Evolutionary conservation across 345 rosid genomes (phyloP), one percentile per base, ranked within the genome.

Genomic region (Lumnitzera racemosa): DNA sequence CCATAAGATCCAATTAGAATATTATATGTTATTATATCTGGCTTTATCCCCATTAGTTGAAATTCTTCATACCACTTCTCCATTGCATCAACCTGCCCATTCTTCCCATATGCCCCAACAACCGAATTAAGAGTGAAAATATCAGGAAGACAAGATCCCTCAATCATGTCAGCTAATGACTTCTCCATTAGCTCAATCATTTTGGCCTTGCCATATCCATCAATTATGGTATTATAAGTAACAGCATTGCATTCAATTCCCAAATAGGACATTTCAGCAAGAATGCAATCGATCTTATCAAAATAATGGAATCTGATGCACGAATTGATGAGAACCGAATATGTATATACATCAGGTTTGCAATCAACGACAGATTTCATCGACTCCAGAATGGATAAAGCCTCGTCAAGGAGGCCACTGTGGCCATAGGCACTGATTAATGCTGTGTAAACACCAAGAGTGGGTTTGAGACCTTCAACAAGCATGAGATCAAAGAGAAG

Each of bases 381-480:
- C 53, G 83, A 81, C 46, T 79, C 90, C 24, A 91, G 67, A 13
- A 66, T 63, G 5, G 80, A 71, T 46, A 83, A 83, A 13, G 90
- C 95, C 65, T 79, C 56, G 15, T 77, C 83, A 4, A 86, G 58
- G 53, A 65, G 85, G 15, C 65, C 84, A 61, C 80, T 78, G 62
- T 81, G 75, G 27, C 91, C 87, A 23, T 83, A 88, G 58, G 87
- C 95, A 65, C 82, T 73, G 11, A 81, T 78, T 36, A 86, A 86
- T 67, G 95, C 83, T 6, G 96, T 83, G 61, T 84, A 88, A 46
- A 85, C 98, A 77, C 83, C 95, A 55, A 88, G 55, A 58, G 86
- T 83, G 3, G 96, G 96, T 62, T 63, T 82, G 46, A 83, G 66
- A 29, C 95, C 95, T 48, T 88, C 95, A 11, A 83, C 74, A 51